Conservation (phyloP, 2,329 filamentous ascomycete genomes). For the Aureobasidium sp. region DNA sequence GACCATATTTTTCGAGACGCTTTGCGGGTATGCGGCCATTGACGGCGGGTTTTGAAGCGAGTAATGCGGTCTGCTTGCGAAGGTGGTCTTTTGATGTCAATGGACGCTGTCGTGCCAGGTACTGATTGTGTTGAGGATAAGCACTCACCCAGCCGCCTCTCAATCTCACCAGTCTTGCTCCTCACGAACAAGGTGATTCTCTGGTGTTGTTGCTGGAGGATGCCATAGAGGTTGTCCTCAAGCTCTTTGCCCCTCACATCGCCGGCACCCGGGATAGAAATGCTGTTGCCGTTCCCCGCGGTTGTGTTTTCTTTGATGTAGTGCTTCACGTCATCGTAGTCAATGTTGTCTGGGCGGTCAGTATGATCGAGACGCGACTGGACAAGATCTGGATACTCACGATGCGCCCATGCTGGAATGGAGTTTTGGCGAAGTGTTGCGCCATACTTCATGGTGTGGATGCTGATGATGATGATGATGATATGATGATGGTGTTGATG, state of each 20-base stretch:
- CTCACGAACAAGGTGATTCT: conserved; percentile 70
- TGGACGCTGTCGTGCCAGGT: not conserved
- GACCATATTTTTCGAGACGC: conserved; percentile 44
- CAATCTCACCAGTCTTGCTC: conserved; percentile 74
- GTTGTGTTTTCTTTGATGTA: conserved; percentile 76
- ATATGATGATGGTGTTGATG: not conserved
- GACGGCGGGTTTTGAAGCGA: conserved; percentile 10
- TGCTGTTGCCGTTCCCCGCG: conserved; percentile 59
- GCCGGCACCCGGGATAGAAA: conserved; percentile 65
- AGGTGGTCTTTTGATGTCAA: conserved; percentile 14
- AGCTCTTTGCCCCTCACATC: conserved; percentile 53
- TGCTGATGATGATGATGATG: not conserved
- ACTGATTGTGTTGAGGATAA: not conserved
- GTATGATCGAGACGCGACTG: not conserved
- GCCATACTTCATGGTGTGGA: conserved; percentile 64
- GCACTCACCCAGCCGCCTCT: conserved; percentile 56
- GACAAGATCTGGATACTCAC: conserved; percentile 37
- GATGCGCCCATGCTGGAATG: conserved; percentile 74
- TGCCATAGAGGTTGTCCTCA: conserved; percentile 62
- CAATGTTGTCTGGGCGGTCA: conserved; percentile 62
- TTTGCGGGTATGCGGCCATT: conserved; percentile 35
- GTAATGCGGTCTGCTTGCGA: conserved; percentile 8
- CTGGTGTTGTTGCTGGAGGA: conserved; percentile 68
- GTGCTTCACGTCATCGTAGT: conserved; percentile 81
- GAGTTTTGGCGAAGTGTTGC: conserved; percentile 66